Conservation (phyloP, 2,329 filamentous ascomycete species). For the Macrophomina tecta region DNA sequence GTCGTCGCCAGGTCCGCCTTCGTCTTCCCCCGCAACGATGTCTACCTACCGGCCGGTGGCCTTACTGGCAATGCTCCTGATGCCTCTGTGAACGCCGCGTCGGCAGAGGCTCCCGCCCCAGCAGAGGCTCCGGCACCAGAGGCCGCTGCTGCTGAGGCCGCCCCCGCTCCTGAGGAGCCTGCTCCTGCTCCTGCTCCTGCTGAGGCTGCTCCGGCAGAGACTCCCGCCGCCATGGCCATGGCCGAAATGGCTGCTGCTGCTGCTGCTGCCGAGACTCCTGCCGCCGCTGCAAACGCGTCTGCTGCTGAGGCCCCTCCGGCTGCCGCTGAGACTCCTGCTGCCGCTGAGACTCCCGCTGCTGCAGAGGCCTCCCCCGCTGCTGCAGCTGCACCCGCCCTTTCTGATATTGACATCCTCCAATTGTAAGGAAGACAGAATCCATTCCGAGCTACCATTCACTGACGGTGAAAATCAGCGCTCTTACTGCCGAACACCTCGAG, state of each 20-base stretch:
- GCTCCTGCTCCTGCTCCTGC: neutral
- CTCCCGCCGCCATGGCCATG: neutral
- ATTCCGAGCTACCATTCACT: slow-evolving; percentile 39
- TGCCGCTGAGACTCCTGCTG: neutral
- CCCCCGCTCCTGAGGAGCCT: neutral
- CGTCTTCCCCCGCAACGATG: neutral
- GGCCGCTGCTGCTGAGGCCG: slow-evolving; percentile 1
- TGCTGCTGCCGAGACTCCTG: slow-evolving; percentile 26
- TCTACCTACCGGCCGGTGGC: slow-evolving; percentile 9
- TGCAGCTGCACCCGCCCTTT: slow-evolving; percentile 41
- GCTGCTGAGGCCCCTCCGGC: slow-evolving; percentile 27
- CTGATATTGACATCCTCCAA: slow-evolving; percentile 60
- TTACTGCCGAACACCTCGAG: slow-evolving; percentile 78
- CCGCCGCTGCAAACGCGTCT: slow-evolving; percentile 19
- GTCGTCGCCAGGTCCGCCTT: neutral
- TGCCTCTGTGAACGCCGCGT: slow-evolving; percentile 29
- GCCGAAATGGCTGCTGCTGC: slow-evolving; percentile 12
- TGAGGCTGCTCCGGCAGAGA: neutral
- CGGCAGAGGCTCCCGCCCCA: neutral
- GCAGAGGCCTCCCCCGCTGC: slow-evolving; percentile 5
- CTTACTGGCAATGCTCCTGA: neutral
- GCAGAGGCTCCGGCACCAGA: slow-evolving; percentile 19
- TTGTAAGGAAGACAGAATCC: slow-evolving; percentile 52
- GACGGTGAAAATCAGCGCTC: slow-evolving; percentile 58
- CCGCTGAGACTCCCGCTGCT: slow-evolving; percentile 20